Evolutionary conservation across 805 yeast genomes (phyloP).

Genomic region (Candida railenensis): DNA sequence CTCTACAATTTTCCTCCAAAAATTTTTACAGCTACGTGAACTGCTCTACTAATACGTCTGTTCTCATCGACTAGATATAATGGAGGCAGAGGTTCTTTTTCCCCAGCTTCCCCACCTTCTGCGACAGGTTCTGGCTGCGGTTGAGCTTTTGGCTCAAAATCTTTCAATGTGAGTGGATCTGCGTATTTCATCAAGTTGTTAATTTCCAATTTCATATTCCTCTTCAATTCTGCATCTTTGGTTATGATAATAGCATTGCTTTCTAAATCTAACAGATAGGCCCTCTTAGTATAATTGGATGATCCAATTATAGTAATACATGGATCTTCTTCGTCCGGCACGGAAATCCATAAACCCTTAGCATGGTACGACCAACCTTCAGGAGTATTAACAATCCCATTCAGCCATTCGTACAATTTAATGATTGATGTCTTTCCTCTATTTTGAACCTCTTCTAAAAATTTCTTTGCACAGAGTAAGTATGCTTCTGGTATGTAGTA

Average conservation of each 20-base stretch:
- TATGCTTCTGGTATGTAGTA: slow-evolving; percentile 85
- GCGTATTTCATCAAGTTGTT: slow-evolving; percentile 57
- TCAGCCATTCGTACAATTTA: slow-evolving; percentile 77
- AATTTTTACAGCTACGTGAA: slow-evolving; percentile 63
- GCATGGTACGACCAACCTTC: slow-evolving; percentile 98
- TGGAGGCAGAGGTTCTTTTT: background rate
- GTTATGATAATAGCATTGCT: slow-evolving; percentile 82
- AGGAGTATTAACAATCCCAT: slow-evolving; percentile 76
- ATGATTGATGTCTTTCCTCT: slow-evolving; percentile 46
- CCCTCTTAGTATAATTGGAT: slow-evolving; percentile 88
- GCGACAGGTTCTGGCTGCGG: background rate
- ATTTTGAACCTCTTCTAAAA: slow-evolving; percentile 51
- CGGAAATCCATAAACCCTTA: slow-evolving; percentile 85
- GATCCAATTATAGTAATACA: slow-evolving; percentile 84
- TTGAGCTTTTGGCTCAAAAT: slow-evolving; percentile 46
- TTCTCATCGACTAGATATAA: slow-evolving; percentile 47
- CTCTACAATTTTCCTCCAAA: slow-evolving; percentile 53
- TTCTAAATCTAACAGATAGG: slow-evolving; percentile 85
- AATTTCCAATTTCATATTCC: slow-evolving; percentile 60
- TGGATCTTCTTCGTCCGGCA: slow-evolving; percentile 58
- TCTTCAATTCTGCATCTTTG: slow-evolving; percentile 56
- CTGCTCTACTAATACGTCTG: slow-evolving; percentile 61
- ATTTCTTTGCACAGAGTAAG: slow-evolving; percentile 67
- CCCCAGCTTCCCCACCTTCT: slow-evolving; percentile 4
- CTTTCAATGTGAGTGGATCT: slow-evolving; percentile 51